Evolutionary conservation across 2,329 filamentous ascomycete genomes (phyloP).

Genomic region (Cladosporium cucumerinum): DNA sequence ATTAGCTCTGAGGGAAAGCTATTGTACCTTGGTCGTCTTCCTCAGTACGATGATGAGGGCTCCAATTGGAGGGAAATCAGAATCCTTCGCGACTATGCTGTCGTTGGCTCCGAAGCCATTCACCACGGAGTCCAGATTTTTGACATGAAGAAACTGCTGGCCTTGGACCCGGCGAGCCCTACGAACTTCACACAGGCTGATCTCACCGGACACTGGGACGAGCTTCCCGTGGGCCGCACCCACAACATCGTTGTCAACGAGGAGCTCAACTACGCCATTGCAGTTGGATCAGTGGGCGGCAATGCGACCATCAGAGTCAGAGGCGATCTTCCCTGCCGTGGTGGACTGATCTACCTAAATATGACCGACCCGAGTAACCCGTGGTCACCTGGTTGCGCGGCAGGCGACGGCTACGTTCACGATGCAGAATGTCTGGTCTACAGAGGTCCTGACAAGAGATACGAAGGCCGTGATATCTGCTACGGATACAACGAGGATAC

Average conservation of each 20-base stretch:
- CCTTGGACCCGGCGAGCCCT: conserved; percentile 43
- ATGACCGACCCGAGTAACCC: conserved; percentile 51
- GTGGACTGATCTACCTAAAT: conserved; percentile 53
- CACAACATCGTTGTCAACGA: conserved; percentile 54
- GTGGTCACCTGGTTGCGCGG: conserved; percentile 49
- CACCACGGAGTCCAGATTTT: conserved; percentile 61
- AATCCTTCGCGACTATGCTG: conserved; percentile 41
- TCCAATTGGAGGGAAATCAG: conserved; percentile 54
- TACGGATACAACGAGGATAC: conserved; percentile 52
- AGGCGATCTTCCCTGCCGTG: conserved; percentile 35
- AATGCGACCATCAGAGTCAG: conserved; percentile 31
- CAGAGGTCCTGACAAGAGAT: conserved; percentile 46
- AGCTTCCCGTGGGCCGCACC: conserved; percentile 45
- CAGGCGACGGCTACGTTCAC: conserved; percentile 54
- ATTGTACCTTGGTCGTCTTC: conserved; percentile 53
- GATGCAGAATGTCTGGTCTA: conserved; percentile 56
- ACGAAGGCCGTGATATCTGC: conserved; percentile 49
- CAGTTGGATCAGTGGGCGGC: conserved; percentile 38
- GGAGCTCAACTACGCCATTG: conserved; percentile 48
- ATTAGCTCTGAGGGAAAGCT: conserved; percentile 51
- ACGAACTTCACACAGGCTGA: conserved; percentile 41
- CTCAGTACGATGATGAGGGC: conserved; percentile 44
- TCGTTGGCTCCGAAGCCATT: conserved; percentile 46
- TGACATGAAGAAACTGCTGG: conserved; percentile 57
- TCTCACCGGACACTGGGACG: conserved; percentile 42